Base-by-base conservation (phyloP, 1,284 basidiomycete species). In the Psilocybe mexicana region DNA sequence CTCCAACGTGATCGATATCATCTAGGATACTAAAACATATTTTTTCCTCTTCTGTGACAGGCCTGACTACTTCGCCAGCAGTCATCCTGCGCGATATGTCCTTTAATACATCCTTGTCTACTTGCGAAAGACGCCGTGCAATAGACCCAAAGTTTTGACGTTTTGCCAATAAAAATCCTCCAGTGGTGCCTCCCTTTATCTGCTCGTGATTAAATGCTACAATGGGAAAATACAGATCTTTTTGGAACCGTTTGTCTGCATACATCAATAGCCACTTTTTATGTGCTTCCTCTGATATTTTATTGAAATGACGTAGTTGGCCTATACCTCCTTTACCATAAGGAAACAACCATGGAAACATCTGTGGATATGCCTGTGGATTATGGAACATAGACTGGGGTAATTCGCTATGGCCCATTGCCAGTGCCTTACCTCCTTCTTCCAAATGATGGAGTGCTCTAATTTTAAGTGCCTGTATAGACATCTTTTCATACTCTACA, bases 131-230 rank as follows among this genome's bases (percentile, higher is more conserved):
- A 25, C 65, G 14, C 1, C 54, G 24, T 3, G 60, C 26, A 10
- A 71, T 61, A 4, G 60, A 28, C 8, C n/a, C 24, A 52, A 72
- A 72, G 0, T 65, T 52, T 0, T 25, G n/a, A 26, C 58, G 42
- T 25, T 67, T 55, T 0, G 57, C 54, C 1, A 65, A 3, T 2
- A 70, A n/a, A 52, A 55, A 65, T 26, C 63, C 61, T 0, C 54
- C 55, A 14, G 57, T 60, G 0, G 48, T 54, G 2, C 54, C 47
- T 35, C 30, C 43, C 24, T 45, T 53, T 3, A 53, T 35, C 24
- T 68, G 69, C 24, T 58, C 43, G 56, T 78, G 74, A 59, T 72
- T 77, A 46, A 79, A 75, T 0, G 71, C 70, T 5, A 76, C 64
- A 18, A 79, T 65, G 1, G 72, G 65, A 63, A 78, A 79, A 2